A percentile compares a stretch with the other conserved stretches of the same genome.
phyloP scores from a whole-genome alignment of 2,329 filamentous ascomycete species.

The Colletotrichum ledebouriae region DNA sequence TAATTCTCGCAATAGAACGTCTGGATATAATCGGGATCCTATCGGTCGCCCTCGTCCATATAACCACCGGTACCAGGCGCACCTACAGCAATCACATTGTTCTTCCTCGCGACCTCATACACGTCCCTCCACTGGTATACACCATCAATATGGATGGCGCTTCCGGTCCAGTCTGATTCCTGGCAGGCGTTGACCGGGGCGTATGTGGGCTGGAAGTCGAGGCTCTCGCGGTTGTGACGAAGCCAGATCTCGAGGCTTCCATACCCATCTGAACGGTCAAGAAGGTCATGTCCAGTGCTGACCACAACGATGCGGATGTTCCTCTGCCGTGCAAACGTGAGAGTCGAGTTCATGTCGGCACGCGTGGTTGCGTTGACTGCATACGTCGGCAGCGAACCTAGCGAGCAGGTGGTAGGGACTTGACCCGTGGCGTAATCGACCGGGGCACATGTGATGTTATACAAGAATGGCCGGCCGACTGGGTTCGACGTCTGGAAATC shows the following conservation, averaged over 20 bases:
- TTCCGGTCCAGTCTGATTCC: constrained; percentile 49
- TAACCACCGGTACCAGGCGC: constrained; percentile 57
- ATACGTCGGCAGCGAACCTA: constrained; percentile 46
- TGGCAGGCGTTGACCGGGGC: constrained; percentile 44
- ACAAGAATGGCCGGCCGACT: constrained; percentile 46
- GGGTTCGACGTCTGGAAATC: constrained; percentile 47
- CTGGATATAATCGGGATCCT: constrained; percentile 50
- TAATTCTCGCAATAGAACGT: constrained; percentile 55
- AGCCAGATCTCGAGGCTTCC: constrained; percentile 52
- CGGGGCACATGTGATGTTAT: constrained; percentile 49
- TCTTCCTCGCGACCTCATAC: constrained; percentile 48
- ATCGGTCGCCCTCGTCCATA: constrained; percentile 57
- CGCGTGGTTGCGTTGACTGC: constrained; percentile 45
- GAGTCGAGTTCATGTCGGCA: constrained; percentile 42
- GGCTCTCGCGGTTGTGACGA: constrained; percentile 50
- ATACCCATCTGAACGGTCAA: constrained; percentile 51
- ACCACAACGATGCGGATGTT: constrained; percentile 58
- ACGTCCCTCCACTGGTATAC: constrained; percentile 53
- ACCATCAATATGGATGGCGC: constrained; percentile 53
- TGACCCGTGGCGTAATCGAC: constrained; percentile 44
- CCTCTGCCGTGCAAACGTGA: constrained; percentile 37
- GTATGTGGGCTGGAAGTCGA: constrained; percentile 48
- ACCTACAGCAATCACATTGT: constrained; percentile 52
- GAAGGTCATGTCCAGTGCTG: constrained; percentile 59
- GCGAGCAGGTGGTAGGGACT: constrained; percentile 40